Evolutionary conservation across 306 rosid genomes (phyloP).

Genomic region (Styphnolobium japonicum): DNA sequence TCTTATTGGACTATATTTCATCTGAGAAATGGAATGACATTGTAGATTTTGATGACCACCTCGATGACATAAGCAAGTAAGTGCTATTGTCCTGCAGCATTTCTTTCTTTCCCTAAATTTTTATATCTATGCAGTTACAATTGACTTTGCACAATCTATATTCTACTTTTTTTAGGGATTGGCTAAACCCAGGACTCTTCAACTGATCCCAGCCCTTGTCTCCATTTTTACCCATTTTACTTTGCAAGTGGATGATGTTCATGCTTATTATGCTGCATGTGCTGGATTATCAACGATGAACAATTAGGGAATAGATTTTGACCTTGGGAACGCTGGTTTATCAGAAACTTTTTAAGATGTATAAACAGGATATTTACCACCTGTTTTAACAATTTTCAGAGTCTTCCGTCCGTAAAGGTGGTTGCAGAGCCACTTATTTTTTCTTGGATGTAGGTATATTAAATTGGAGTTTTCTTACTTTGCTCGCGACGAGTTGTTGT

Average conservation of each 20-base stretch:
- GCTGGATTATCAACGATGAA: conserved; percentile 29
- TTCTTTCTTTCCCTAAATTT: neutral
- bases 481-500: neutral
- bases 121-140: neutral
- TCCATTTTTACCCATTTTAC: conserved; percentile 14
- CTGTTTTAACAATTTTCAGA: neutral
- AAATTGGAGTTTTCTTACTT: conserved; percentile 16
- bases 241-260: conserved; percentile 22
- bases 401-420: conserved; percentile 7
- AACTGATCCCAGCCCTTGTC: conserved; percentile 42
- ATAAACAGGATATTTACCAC: conserved; percentile 23
- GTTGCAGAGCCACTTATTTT: neutral
- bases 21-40: conserved; percentile 76
- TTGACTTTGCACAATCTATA: conserved; percentile 3
- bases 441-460: conserved; percentile 19
- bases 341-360: neutral
- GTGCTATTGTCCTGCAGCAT: conserved; percentile 4
- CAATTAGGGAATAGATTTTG: conserved; percentile 21
- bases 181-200: conserved; percentile 91
- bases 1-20: conserved; percentile 71
- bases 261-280: conserved; percentile 14
- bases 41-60: conserved; percentile 93
- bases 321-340: neutral
- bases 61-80: conserved; percentile 93
- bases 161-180: conserved; percentile 56